These are phyloP conservation scores for Nitzschia sp. DNA, from an alignment of 108 stramenopile genomes.

Conservation along the genomic window DNA sequence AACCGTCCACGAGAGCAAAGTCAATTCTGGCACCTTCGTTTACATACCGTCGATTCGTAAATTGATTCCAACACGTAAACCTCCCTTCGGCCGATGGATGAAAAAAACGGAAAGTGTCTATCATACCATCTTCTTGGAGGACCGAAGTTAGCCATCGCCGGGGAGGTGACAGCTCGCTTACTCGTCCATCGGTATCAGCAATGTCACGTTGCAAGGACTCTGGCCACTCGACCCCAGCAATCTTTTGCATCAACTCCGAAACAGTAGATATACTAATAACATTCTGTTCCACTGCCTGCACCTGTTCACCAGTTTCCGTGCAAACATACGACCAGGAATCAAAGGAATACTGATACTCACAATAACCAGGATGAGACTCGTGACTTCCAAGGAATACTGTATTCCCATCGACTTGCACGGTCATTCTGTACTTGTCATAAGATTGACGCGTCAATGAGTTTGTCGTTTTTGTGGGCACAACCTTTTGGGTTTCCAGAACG, in stretches of 20 bases:
- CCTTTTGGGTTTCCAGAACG: constrained; percentile 55
- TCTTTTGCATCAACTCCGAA: constrained; percentile 74
- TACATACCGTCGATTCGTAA: constrained; percentile 73
- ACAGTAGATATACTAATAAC: constrained; percentile 44
- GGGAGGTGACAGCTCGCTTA: constrained; percentile 54
- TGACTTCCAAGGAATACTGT: constrained; percentile 60
- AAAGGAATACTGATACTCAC: constrained; percentile 54
- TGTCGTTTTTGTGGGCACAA: constrained; percentile 58
- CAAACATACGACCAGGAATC: constrained; percentile 44
- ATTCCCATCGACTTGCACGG: constrained; percentile 50
- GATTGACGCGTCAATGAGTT: constrained; percentile 71
- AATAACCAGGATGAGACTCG: constrained; percentile 56
- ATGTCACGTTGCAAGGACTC: constrained; percentile 45
- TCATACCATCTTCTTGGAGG: constrained; percentile 76
- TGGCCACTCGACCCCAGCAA: constrained; percentile 69
- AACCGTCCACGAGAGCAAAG: constrained; percentile 75
- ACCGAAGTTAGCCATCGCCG: constrained; percentile 64
- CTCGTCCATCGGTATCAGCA: constrained; percentile 47
- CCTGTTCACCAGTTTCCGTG: constrained; percentile 32
- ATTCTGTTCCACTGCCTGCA: constrained; percentile 53
- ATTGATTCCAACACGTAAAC: constrained; percentile 92
- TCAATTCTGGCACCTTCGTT: constrained; percentile 90
- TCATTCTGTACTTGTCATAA: constrained; percentile 70
- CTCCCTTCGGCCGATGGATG: constrained; percentile 79
- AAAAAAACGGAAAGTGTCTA: constrained; percentile 79